Conservation (phyloP, 495 filamentous ascomycete species). For the Cairneyella variabilis region DNA sequence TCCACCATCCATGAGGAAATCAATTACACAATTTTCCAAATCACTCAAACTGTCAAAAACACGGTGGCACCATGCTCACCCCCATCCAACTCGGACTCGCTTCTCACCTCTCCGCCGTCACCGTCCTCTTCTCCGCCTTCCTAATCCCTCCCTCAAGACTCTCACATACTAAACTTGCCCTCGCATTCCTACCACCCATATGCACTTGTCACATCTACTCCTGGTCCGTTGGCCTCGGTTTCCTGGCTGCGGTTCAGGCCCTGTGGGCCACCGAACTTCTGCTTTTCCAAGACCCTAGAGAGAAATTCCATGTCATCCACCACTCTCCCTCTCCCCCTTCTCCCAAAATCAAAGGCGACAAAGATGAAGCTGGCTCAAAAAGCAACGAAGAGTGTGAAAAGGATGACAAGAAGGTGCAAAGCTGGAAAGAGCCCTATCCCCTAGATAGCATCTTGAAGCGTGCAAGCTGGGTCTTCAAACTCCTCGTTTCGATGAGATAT, state of each 20-base stretch:
- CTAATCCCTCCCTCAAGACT: not conserved
- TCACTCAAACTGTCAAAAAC: not conserved
- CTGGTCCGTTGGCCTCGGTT: not conserved
- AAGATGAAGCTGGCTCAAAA: not conserved
- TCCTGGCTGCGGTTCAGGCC: conserved; percentile 1
- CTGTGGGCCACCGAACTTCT: conserved; percentile 3
- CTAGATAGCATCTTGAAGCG: not conserved
- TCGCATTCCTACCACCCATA: not conserved
- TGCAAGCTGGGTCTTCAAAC: not conserved
- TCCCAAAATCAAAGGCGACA: not conserved
- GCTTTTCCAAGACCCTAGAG: not conserved
- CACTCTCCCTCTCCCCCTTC: not conserved
- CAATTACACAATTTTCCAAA: not conserved
- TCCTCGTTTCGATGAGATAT: not conserved
- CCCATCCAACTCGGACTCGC: not conserved
- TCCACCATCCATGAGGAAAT: not conserved
- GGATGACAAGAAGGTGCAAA: not conserved
- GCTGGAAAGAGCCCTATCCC: conserved; percentile 1
- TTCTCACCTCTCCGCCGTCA: not conserved
- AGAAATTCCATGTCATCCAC: not conserved
- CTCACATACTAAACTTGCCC: not conserved
- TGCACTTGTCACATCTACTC: not conserved
- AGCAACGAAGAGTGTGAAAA: not conserved
- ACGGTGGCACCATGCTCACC: not conserved
- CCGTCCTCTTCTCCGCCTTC: not conserved